Base-by-base conservation (phyloP, 768 basidiomycete species). In the Glaciozyma antarctica region DNA sequence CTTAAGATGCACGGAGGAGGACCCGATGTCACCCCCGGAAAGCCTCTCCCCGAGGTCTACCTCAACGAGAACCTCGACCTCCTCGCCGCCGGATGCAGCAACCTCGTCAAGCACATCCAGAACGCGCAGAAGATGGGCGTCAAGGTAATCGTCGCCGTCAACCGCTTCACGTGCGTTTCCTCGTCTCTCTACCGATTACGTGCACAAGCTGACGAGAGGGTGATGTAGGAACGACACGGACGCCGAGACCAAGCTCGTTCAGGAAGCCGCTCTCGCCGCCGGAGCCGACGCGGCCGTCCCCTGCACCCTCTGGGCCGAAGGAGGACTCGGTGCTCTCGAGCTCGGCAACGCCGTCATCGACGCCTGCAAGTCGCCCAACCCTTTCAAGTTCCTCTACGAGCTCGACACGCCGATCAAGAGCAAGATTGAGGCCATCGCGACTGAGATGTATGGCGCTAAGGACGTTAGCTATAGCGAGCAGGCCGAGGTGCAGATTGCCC, bases 1-100 rank as follows among this genome's bases (percentile, higher is more conserved):
- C 80, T 99, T 67, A 99, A 98, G 82, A 99, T 99, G 94, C 94
- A 99, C 76, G 94, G 94, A 51, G 94, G 94, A 66, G 95, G 88
- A 65, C 94, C 94, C 8, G 92, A 95, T 30, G 93, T 98, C 60
- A 88, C 88, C 3, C 94, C 94, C 32, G 94, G 94, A 58, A 97
- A 95, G 77, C 83, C 93, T 28, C 82, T 98, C 49, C 87, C 88
- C 70, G 89, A 89, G 55, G 91, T 89, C 51, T 99, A 99, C 77
- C 90, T 88, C 66, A 87, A 88, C 75, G 94, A 98, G 79, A 85
- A 97, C 75, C 82, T 97, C 58, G 86, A 86, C 65, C 88, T 85
- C 16, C 85, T 99, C 61, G 85, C 85, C 76, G 87, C 88, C 75
- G 94, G 94, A 45, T 91, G 88, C 80, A 85, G 88, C 78, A 99